phyloP scores from a whole-genome alignment of 345 rosid species.

The Diplotaxis tenuifolia region DNA sequence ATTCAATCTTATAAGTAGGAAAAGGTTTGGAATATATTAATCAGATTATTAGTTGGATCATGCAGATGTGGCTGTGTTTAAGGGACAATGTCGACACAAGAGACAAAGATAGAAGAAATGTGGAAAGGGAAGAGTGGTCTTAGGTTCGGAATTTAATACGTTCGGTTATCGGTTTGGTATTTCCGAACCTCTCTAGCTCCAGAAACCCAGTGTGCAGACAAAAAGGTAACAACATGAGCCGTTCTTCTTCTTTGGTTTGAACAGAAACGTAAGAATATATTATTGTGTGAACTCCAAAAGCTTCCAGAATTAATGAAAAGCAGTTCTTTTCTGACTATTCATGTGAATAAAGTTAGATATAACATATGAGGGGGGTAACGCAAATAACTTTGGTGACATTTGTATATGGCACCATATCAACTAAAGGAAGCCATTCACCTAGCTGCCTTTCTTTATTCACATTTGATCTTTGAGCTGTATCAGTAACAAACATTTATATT shows the following conservation, averaged over 20 bases:
- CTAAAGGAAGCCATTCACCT: background rate
- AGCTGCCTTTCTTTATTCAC: background rate
- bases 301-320: background rate
- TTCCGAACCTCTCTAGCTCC: background rate
- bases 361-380: background rate
- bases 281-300: background rate
- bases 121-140: background rate
- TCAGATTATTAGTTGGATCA: background rate
- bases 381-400: background rate
- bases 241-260: background rate
- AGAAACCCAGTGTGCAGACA: background rate
- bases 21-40: background rate
- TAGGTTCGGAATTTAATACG: conserved; percentile 6
- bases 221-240: conserved; percentile 3
- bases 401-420: background rate
- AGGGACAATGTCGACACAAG: conserved; percentile 25
- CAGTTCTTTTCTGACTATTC: background rate
- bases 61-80: conserved; percentile 2
- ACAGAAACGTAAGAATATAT: background rate
- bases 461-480: background rate
- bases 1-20: background rate
- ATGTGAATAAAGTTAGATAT: conserved; percentile 4
- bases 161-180: background rate
- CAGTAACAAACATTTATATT: background rate
- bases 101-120: conserved; percentile 9